Evolutionary conservation across 2,329 filamentous ascomycete species (phyloP).

Genomic region (Beauveria sp.): DNA sequence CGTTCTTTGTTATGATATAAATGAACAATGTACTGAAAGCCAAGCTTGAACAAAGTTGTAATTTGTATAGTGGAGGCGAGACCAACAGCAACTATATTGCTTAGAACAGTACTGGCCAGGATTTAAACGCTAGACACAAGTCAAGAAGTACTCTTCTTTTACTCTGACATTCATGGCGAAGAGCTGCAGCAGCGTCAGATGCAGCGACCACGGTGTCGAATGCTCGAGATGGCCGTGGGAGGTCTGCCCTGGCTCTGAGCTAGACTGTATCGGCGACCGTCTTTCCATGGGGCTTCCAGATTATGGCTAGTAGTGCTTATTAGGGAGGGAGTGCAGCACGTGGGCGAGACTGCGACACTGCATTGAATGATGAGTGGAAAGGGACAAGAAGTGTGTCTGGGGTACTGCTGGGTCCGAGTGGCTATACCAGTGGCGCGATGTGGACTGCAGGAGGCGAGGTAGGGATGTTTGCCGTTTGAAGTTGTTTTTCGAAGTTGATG

Average conservation of each 20-base stretch:
- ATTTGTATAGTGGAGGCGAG: too few relatives aligned
- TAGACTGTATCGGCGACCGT: background rate
- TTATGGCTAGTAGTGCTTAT: background rate
- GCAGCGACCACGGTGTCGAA: background rate
- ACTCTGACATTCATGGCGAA: background rate
- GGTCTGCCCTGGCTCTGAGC: background rate
- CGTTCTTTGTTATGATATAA: too few relatives aligned
- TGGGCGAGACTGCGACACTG: background rate
- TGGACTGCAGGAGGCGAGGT: background rate
- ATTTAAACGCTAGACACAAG: too few relatives aligned
- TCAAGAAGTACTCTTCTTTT: too few relatives aligned
- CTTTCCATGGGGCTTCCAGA: background rate
- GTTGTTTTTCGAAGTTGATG: background rate
- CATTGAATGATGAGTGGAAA: background rate
- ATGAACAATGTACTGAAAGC: too few relatives aligned
- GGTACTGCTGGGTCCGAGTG: background rate
- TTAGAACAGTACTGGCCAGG: too few relatives aligned
- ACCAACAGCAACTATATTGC: too few relatives aligned
- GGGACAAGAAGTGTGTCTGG: background rate
- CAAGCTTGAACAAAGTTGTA: too few relatives aligned
- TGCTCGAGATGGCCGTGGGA: background rate
- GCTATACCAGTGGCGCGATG: background rate
- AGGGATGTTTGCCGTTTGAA: background rate
- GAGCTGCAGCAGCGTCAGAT: background rate
- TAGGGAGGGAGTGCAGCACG: background rate